phyloP scores from a whole-genome alignment of 495 filamentous ascomycete genomes.

The Talaromyces nanjingensis region DNA sequence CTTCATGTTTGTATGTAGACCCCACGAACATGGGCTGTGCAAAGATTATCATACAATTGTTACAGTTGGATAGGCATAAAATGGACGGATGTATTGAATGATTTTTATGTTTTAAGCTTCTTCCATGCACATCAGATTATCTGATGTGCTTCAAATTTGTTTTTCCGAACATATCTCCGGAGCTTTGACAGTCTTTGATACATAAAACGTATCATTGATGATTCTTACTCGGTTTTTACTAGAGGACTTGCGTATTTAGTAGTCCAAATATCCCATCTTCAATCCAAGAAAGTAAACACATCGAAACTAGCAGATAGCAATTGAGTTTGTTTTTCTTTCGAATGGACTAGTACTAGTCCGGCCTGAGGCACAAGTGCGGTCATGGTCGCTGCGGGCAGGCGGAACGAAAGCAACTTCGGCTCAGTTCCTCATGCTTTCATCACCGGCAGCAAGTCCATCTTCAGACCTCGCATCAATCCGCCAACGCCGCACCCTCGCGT shows the following conservation, averaged over 20 bases:
- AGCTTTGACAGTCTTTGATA: not conserved
- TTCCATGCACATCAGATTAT: not conserved
- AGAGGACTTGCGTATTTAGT: not conserved
- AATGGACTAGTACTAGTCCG: not conserved
- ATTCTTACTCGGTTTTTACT: not conserved
- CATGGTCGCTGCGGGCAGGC: not conserved
- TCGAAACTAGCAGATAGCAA: not conserved
- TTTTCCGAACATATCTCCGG: not conserved
- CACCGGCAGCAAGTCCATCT: not conserved
- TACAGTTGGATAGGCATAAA: not conserved
- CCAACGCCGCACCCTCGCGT: not conserved
- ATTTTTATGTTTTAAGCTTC: too few species aligned
- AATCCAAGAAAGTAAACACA: too few species aligned
- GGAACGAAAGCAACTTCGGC: slow-evolving; percentile 5
- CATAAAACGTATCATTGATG: not conserved
- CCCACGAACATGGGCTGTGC: not conserved
- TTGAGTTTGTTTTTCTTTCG: not conserved
- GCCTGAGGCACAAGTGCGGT: slow-evolving; percentile 6
- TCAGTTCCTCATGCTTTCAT: slow-evolving; percentile 9
- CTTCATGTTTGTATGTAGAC: not conserved
- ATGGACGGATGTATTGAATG: too few species aligned
- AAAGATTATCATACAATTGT: not conserved
- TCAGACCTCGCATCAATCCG: slow-evolving; percentile 1
- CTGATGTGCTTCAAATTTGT: not conserved
- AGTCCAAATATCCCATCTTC: not conserved